Conservation (phyloP, 768 basidiomycete genomes). For the Suillus tomentosus region DNA sequence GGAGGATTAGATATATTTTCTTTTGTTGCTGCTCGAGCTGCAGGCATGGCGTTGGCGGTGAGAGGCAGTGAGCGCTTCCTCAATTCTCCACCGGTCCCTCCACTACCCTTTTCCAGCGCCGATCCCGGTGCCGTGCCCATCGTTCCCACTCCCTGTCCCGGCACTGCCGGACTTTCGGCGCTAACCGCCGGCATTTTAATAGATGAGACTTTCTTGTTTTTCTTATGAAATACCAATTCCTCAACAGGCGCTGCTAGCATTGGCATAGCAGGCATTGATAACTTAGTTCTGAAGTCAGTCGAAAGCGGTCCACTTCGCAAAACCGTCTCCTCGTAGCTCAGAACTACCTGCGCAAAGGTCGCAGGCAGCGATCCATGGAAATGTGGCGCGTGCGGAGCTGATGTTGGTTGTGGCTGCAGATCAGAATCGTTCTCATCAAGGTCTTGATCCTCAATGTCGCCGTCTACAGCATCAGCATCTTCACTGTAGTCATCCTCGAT, state of each 20-base stretch:
- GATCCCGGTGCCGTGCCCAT: slow-evolving; percentile 35
- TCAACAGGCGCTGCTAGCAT: slow-evolving; percentile 20
- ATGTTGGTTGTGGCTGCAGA: slow-evolving; percentile 25
- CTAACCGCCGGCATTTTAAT: slow-evolving; percentile 31
- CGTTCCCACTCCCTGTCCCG: slow-evolving; percentile 20
- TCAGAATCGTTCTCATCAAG: slow-evolving; percentile 32
- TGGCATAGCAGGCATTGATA: slow-evolving; percentile 24
- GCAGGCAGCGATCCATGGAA: slow-evolving; percentile 23
- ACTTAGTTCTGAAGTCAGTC: slow-evolving; percentile 30
- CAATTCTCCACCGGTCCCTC: slow-evolving; percentile 34
- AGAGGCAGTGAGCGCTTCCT: slow-evolving; percentile 40
- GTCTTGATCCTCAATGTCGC: slow-evolving; percentile 42
- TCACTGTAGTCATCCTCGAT: slow-evolving; percentile 49
- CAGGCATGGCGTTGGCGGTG: slow-evolving; percentile 45
- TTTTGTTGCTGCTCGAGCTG: slow-evolving; percentile 42
- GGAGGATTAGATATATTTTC: slow-evolving; percentile 44
- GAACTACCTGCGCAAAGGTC: slow-evolving; percentile 40
- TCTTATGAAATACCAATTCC: slow-evolving; percentile 33
- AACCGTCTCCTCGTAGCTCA: slow-evolving; percentile 41
- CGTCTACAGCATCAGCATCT: slow-evolving; percentile 48
- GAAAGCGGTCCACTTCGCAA: slow-evolving; percentile 20
- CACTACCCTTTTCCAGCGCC: slow-evolving; percentile 34
- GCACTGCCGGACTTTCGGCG: slow-evolving; percentile 17
- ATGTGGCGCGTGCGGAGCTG: slow-evolving; percentile 19
- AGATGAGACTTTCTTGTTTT: slow-evolving; percentile 43